Conservation (phyloP, 2,329 filamentous ascomycete genomes). For the Fusarium piperis region DNA sequence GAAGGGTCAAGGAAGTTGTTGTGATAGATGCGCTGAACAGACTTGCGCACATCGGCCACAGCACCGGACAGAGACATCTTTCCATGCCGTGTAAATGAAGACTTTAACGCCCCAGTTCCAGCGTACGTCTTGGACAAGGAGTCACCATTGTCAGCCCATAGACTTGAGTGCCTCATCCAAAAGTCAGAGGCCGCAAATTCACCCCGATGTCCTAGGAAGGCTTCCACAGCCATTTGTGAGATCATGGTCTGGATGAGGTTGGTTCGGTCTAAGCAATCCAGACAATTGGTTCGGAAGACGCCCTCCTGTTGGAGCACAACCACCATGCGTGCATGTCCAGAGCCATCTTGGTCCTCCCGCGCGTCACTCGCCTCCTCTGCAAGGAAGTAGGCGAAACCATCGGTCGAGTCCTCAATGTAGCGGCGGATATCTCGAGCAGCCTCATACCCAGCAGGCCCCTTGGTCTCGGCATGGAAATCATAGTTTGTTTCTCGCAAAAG, state of each 20-base stretch:
- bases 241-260: constrained; percentile 97
- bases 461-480: constrained; percentile 96
- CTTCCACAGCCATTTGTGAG: constrained; percentile 89
- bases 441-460: constrained; percentile 86
- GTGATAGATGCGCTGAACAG: constrained; percentile 91
- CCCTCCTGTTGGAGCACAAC: constrained; percentile 91
- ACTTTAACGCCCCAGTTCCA: constrained; percentile 93
- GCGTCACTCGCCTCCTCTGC: constrained; percentile 75
- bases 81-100: constrained; percentile 90
- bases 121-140: constrained; percentile 94
- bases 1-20: constrained; percentile 98
- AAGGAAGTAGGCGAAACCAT: constrained; percentile 92
- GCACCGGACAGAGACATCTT: constrained; percentile 96
- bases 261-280: constrained; percentile 95
- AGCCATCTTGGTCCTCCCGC: constrained; percentile 52
- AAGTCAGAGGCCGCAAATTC: constrained; percentile 80
- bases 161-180: constrained; percentile 88
- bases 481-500: constrained; percentile 86
- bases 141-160: constrained; percentile 99
- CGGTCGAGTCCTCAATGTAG: constrained; percentile 80
- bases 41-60: constrained; percentile 94
- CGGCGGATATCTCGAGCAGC: constrained; percentile 85
- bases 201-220: constrained; percentile 79
- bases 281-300: constrained; percentile 94
- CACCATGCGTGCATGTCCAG: constrained; percentile 58